Conservation (phyloP, 1,139 yeast genomes). For the Blastobotrys malaysiensis region DNA sequence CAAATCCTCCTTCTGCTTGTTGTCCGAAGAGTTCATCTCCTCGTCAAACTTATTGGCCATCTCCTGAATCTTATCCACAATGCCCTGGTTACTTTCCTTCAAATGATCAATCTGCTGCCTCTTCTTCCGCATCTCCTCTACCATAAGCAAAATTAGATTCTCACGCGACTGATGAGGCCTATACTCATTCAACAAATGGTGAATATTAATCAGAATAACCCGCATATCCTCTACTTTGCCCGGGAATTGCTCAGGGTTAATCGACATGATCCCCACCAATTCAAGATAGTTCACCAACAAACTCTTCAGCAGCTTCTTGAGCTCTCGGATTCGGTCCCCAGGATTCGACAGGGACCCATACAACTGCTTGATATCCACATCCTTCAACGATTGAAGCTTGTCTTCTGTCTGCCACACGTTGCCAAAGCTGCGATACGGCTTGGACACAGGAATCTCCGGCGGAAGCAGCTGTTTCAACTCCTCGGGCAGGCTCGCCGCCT, state of each 20-base stretch:
- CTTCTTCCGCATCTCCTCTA: conserved; percentile 38
- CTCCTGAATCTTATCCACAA: conserved; percentile 21
- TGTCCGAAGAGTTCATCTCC: neutral
- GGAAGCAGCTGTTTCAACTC: conserved; percentile 54
- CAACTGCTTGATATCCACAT: conserved; percentile 63
- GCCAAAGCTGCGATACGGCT: conserved; percentile 73
- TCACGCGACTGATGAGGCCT: conserved; percentile 88
- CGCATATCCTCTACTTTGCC: conserved; percentile 65
- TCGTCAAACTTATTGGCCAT: conserved; percentile 22
- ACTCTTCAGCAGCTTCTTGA: conserved; percentile 65
- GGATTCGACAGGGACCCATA: conserved; percentile 35
- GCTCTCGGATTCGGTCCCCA: conserved; percentile 50
- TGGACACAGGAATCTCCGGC: conserved; percentile 53
- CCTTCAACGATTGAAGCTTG: conserved; percentile 58
- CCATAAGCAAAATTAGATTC: conserved; percentile 64
- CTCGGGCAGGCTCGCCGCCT: conserved; percentile 8
- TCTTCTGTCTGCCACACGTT: conserved; percentile 75
- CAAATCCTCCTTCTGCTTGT: neutral
- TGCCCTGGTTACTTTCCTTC: conserved; percentile 23
- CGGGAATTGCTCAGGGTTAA: conserved; percentile 63
- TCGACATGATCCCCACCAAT: conserved; percentile 63
- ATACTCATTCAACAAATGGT: conserved; percentile 76
- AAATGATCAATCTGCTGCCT: conserved; percentile 24
- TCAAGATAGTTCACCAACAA: conserved; percentile 67
- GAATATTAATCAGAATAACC: conserved; percentile 72